Base-by-base conservation (phyloP, 83 land plant species). In the Larix sibirica region DNA sequence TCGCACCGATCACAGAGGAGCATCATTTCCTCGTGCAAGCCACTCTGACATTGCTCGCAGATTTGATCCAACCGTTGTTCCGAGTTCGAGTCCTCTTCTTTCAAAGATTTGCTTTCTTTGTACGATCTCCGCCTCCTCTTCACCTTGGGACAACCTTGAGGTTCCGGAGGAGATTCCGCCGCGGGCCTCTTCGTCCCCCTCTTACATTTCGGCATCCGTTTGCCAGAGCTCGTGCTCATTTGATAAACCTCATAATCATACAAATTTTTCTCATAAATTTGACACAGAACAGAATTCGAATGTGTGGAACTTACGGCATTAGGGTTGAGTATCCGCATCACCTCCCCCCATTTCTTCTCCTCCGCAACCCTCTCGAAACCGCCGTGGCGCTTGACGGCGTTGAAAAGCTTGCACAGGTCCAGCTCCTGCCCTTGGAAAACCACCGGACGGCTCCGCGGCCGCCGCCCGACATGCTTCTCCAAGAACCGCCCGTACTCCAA, bases 31-130 rank as follows among this genome's bases (percentile, higher is more conserved):
- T 93, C 99, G 80, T 97, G 99, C 74, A 91, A 87, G 0, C 99
- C 98, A 80, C 97, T 96, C 50, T 87, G 88, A 69, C 99, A 97
- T 83, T 97, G 99, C 89, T 97, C 93, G 76, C 99, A 97, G 42
- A 96, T 91, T 83, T 97, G 99, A 88, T 97, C 96, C 63, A 23
- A 73, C 62, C 82, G 70, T 17, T 78, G 86, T 47, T 86, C 85
- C 60, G 4, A 28, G 14, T 82, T 38, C 62, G 58, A 81, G 5
- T 23, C 54, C 12, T 64, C 75, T 33, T 83, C 85, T 18, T 54
- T 77, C 3, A n/a, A n/a, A 64, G 21, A n/a, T 64, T n/a, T 24
- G 26, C 9, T 8, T 1, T 62, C 78, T 54, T 23, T 59, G 73
- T 77, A 80, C 44, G 38, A 86, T 60, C 89, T 85, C 71, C 89